Evolutionary conservation across 129 eudicot genomes (phyloP).

Genomic region (Helianthus tuberosus): DNA sequence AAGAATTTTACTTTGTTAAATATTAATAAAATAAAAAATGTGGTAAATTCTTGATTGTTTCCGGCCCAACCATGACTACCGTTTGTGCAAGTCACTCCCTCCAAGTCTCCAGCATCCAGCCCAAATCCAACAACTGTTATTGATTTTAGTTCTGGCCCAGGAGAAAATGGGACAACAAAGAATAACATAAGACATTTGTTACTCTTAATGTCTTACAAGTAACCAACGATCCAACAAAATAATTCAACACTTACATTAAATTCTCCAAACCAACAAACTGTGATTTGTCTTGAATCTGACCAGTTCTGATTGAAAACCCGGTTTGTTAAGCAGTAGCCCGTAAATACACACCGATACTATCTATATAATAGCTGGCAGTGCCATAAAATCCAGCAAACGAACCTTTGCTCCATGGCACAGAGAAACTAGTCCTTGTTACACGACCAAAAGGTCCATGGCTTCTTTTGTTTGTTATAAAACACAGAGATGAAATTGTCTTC

Average conservation of each 20-base stretch:
- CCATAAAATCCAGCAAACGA: slow-evolving; percentile 33
- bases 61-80: too few relatives aligned
- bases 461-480: slow-evolving; percentile 22
- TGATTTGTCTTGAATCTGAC: neutral
- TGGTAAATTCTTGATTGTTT: too few relatives aligned
- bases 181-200: too few relatives aligned
- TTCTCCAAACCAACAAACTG: neutral
- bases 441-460: slow-evolving; percentile 30
- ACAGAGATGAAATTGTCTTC: slow-evolving; percentile 19
- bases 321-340: neutral
- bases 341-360: slow-evolving; percentile 25
- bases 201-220: too few relatives aligned
- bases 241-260: neutral
- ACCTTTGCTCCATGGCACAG: slow-evolving; percentile 19
- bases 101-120: too few relatives aligned
- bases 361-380: slow-evolving; percentile 14
- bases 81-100: too few relatives aligned
- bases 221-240: too few relatives aligned
- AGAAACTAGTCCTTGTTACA: slow-evolving; percentile 14
- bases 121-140: too few relatives aligned
- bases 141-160: too few relatives aligned
- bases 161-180: too few relatives aligned
- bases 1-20: too few relatives aligned
- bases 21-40: too few relatives aligned
- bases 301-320: neutral